Evolutionary conservation across 1,139 yeast genomes (phyloP).

Genomic region (Tardiomyces blankii): DNA sequence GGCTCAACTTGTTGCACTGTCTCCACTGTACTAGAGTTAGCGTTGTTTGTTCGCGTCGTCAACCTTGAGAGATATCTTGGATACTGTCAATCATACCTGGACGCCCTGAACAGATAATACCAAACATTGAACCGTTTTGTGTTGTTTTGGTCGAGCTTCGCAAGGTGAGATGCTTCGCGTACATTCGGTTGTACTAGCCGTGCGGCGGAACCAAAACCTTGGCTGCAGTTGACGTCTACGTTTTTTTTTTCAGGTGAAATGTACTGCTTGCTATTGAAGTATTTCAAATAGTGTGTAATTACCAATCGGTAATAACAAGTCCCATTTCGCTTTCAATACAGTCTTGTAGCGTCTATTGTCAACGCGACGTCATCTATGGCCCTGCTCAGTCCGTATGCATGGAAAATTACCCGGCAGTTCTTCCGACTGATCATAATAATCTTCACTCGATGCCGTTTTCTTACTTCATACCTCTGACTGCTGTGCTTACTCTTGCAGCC

Average conservation of each 20-base stretch:
- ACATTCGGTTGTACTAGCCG: too few species aligned
- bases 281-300: too few species aligned
- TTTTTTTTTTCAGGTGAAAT: too few species aligned
- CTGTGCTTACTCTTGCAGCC: neutral
- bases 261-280: too few species aligned
- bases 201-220: neutral
- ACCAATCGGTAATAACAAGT: too few species aligned
- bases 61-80: neutral
- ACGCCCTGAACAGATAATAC: constrained; percentile 36
- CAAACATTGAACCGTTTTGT: constrained; percentile 26
- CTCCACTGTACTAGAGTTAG: constrained; percentile 5
- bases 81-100: constrained; percentile 18
- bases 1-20: constrained; percentile 45
- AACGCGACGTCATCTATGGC: too few species aligned
- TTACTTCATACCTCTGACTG: neutral
- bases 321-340: too few species aligned
- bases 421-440: too few species aligned
- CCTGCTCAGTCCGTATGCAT: neutral
- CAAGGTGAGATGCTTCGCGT: neutral
- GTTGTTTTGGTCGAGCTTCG: neutral
- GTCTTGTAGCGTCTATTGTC: too few species aligned
- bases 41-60: constrained; percentile 16
- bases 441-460: neutral
- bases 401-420: neutral
- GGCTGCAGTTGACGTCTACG: too few species aligned